Percentiles rank a stretch among this genome's conserved stretches.
Evolutionary conservation across 1,284 basidiomycete species (phyloP).

Genomic region (Ganoderma resinaceum): DNA sequence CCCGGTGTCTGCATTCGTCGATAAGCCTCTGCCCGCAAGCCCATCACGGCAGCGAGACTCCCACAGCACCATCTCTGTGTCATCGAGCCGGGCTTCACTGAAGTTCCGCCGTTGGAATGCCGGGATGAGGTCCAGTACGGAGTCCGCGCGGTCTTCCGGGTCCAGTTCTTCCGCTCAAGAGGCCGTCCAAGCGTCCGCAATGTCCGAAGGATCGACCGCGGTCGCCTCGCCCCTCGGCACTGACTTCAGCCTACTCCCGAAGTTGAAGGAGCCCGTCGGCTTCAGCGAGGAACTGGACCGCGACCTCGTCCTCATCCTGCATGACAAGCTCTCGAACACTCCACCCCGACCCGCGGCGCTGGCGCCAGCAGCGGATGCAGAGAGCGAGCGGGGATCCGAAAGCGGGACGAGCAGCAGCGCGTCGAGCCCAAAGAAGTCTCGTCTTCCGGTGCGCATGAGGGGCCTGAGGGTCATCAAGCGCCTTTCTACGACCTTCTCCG

Average conservation of each 20-base stretch:
- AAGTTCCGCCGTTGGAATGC: constrained; percentile 22
- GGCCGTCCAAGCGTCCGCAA: background rate
- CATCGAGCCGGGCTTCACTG: constrained; percentile 21
- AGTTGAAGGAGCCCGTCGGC: constrained; percentile 13
- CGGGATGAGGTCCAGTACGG: constrained; percentile 24
- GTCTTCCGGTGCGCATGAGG: constrained; percentile 34
- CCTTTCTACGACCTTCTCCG: constrained; percentile 34
- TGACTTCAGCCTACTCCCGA: constrained; percentile 13
- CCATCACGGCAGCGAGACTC: constrained; percentile 15
- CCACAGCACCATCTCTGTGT: constrained; percentile 13
- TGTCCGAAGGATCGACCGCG: constrained; percentile 2
- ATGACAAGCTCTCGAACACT: constrained; percentile 27
- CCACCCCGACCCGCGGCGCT: constrained; percentile 10
- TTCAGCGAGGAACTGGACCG: constrained; percentile 25
- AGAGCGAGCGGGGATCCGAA: background rate
- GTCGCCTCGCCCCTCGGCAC: constrained; percentile 2
- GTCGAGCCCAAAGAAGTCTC: constrained; percentile 32
- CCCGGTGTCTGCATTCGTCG: background rate
- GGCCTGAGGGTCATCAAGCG: constrained; percentile 34
- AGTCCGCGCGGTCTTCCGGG: background rate
- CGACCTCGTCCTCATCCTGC: constrained; percentile 33
- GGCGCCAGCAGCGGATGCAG: constrained; percentile 1
- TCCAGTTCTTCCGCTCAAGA: background rate
- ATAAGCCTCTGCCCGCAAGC: constrained; percentile 32
- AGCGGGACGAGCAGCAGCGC: constrained; percentile 1